Percentiles rank a stretch among this genome's conserved stretches.
Evolutionary conservation across 768 basidiomycete species (phyloP).

Genomic region (Amanita exitialis): DNA sequence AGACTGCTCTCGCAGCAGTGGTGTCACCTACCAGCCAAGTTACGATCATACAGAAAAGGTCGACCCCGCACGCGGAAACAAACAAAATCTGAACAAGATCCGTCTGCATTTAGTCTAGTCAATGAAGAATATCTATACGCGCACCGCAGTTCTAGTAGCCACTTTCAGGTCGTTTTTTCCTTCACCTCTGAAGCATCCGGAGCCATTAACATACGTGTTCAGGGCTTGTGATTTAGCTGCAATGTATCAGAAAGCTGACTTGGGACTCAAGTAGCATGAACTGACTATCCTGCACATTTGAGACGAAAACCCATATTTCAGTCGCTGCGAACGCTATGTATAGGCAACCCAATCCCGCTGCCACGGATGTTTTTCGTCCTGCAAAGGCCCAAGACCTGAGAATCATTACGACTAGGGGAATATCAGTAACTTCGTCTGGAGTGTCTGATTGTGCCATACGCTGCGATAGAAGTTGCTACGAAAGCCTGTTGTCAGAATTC

Average conservation of each 20-base stretch:
- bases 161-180: not conserved
- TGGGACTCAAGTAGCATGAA: not conserved
- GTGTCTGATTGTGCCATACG: not conserved
- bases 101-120: not conserved
- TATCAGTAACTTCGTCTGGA: slow-evolving; percentile 12
- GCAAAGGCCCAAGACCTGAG: slow-evolving; percentile 19
- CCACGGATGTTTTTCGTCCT: slow-evolving; percentile 10
- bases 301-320: slow-evolving; percentile 16
- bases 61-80: slow-evolving; percentile 12
- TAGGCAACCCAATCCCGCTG: slow-evolving; percentile 8
- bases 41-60: slow-evolving; percentile 12
- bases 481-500: not conserved
- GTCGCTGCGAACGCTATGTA: slow-evolving; percentile 11
- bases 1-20: not conserved
- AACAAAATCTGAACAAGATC: slow-evolving; percentile 9
- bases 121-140: not conserved
- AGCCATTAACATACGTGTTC: slow-evolving; percentile 1
- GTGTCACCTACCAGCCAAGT: slow-evolving; percentile 11
- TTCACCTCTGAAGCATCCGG: slow-evolving; percentile 6
- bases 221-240: not conserved
- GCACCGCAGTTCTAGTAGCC: slow-evolving; percentile 5
- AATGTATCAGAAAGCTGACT: not conserved
- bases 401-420: slow-evolving; percentile 14
- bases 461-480: not conserved
- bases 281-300: slow-evolving; percentile 11